Evolutionary conservation across 1,284 basidiomycete species (phyloP), one percentile per base, ranked within the genome.

Genomic region (Laetiporus sulphureus): DNA sequence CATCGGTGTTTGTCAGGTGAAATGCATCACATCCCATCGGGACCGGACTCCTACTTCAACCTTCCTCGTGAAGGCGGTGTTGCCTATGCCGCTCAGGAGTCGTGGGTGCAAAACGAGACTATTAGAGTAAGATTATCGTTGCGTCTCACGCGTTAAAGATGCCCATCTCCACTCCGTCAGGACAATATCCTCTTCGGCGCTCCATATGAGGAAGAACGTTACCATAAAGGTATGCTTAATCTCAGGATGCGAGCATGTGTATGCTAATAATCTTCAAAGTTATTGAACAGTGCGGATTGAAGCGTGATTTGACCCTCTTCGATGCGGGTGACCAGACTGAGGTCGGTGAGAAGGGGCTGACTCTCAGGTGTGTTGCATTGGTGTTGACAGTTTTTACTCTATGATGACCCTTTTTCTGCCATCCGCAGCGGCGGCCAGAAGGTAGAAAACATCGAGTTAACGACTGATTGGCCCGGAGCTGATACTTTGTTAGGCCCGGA

Each of bases 261-360:
- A 51, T 67, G 63, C 45, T 62, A 57, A 38, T 8, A 52, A 10
- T 30, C 16, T 12, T 56, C 59, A 62, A 22, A 68, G 80, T 80
- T 16, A 55, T 85, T 16, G 58, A 75, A 27, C 77, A 79, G 51
- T 85, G 83, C 46, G 78, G 69, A 2, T 64, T 87, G 18, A 69
- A 77, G 51, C 69, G 69, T 3, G 83, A 87, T 49, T 61, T 85
- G 2, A 64, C 64, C 21, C 56, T 85, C n/a, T 81, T 85, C 48
- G 76, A 81, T 33, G 82, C 82, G 31, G 82, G 83, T 1, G 85
- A 89, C 55, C 52, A 68, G 45, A 86, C 84, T 0, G 83, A 86
- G 57, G 77, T 81, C 18, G 79, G 79, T 4, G 77, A 80, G 55
- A 74, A 73, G 55, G 78, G 78, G 2, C 51, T 79, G 18, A 79